Evolutionary conservation across 2,329 filamentous ascomycete genomes (phyloP), one percentile per base, ranked within the genome.

Genomic region (Penicillium polonicum): DNA sequence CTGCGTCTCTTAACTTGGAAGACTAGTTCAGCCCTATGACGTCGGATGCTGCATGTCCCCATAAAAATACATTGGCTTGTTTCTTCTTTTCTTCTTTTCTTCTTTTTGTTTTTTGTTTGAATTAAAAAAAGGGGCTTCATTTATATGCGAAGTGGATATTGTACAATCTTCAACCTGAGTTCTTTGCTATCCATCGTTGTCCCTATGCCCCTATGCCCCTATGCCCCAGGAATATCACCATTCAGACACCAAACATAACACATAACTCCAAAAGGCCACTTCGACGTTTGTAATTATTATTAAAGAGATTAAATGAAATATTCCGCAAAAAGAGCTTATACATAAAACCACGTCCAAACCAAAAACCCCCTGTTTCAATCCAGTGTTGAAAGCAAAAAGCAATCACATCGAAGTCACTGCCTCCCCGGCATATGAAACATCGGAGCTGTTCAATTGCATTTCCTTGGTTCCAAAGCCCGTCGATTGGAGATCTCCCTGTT

Each of bases 1-100:
- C 5, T 23, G 23, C 23, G 23, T 23, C 23, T 23, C 10, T 31
- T n/a, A 13, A 25, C 39, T 42, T 42, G 39, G 39, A 25, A 42
- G 39, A 42, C 12, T 21, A 15, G 12, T 23, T 53, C 55, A 57
- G 55, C 55, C 55, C 42, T 57, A 52, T 52, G 39, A 52, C 42
- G 48, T 57, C 55, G 38, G 15, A 25, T 25, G 3, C 15, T 19
- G 17, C 36, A 31, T 35, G 2, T 15, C 45, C 38, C 52, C 45
- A 50, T 45, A n/a, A 49, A 10, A 42, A 13, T 17, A n/a, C 2
- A 13, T 21, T 29, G 23, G 36, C 9, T 41, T 41, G 10, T 31
- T 31, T 31, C 10, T 31, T 31, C 29, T 12, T 31, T 31, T 31
- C 29, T 31, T 29, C 29, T 29, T 29, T 10, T 29, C 3, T 27